Evolutionary conservation across 2,329 filamentous ascomycete species (phyloP), one percentile per base, ranked within the genome.

Genomic region (Apiospora malaysiana): DNA sequence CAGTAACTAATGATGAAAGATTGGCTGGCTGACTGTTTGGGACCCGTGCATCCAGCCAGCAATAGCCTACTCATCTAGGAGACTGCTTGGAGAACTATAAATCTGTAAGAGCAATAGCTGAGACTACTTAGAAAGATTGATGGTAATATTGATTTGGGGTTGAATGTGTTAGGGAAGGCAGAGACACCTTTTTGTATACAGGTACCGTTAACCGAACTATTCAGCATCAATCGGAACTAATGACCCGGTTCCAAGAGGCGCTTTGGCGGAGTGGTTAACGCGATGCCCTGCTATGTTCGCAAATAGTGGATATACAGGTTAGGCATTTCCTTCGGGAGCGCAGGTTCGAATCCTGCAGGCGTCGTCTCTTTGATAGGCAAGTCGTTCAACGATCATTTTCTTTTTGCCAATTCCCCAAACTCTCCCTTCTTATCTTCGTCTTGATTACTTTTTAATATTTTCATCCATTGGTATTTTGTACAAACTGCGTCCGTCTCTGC

Each of bases 221-320:
- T n/a, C n/a, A n/a, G n/a, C n/a, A n/a, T n/a, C n/a, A n/a, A n/a
- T n/a, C n/a, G n/a, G n/a, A n/a, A n/a, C n/a, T n/a, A n/a, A n/a
- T n/a, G n/a, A n/a, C n/a, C n/a, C n/a, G n/a, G n/a, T n/a, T n/a
- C n/a, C n/a, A 27, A 63, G 40, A 63, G 56, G 56, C 56, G 9
- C 79, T 80, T 73, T 81, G 79, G 18, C 56, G 56, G 56, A 63
- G 56, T 63, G 56, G 56, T 63, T 63, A 63, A 63, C 56, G 56
- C 56, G 56, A 81, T 63, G 56, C 56, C 56, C 56, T 63, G 56
- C 56, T 63, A 63, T 63, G 32, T 63, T 63, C 16, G 6, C 21
- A 5, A 5, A n/a, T 12, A 40, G 56, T 63, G 56, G 56, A 40
- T 40, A 40, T 63, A 40, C 32, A 63, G 32, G 56, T 37, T 63